A percentile compares a stretch with the other conserved stretches of the same genome.
phyloP scores from a whole-genome alignment of 768 basidiomycete genomes.

The Hygrocybe punicea region DNA sequence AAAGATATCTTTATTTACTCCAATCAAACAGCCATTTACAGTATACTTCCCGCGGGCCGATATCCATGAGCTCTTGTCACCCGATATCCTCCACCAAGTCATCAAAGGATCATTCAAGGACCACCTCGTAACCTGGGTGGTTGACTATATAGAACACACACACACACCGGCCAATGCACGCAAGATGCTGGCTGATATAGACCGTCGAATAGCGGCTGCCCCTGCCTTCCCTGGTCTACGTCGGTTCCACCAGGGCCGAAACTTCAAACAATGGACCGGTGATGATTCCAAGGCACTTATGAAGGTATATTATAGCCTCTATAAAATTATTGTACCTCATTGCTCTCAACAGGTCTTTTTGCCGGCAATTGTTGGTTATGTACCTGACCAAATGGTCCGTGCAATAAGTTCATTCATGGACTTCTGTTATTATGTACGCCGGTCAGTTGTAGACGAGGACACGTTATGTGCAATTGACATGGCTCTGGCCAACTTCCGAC shows the following conservation, averaged over 20 bases:
- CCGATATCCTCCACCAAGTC: slow-evolving; percentile 40
- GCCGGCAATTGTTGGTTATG: slow-evolving; percentile 17
- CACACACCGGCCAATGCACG: slow-evolving; percentile 19
- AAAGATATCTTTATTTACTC: neutral
- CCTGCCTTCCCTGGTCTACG: slow-evolving; percentile 9
- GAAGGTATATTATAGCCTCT: slow-evolving; percentile 6
- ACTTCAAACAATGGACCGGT: slow-evolving; percentile 13
- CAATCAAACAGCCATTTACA: slow-evolving; percentile 2
- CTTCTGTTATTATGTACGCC: slow-evolving; percentile 23
- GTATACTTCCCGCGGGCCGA: slow-evolving; percentile 23
- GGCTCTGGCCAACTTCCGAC: slow-evolving; percentile 11
- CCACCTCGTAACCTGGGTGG: slow-evolving; percentile 38
- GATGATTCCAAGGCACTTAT: slow-evolving; percentile 14
- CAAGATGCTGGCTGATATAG: slow-evolving; percentile 33
- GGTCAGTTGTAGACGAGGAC: slow-evolving; percentile 7
- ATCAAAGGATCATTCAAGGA: slow-evolving; percentile 44
- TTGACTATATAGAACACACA: slow-evolving; percentile 23
- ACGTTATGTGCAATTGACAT: slow-evolving; percentile 6
- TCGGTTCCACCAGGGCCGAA: slow-evolving; percentile 7
- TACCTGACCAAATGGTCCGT: slow-evolving; percentile 14
- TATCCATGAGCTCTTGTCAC: slow-evolving; percentile 33
- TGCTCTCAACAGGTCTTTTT: slow-evolving; percentile 17
- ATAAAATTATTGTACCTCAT: neutral
- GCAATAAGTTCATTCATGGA: slow-evolving; percentile 19
- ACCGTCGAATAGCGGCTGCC: slow-evolving; percentile 15